phyloP scores from a whole-genome alignment of 2,329 filamentous ascomycete species.

The Pseudogymnoascus sp. region DNA sequence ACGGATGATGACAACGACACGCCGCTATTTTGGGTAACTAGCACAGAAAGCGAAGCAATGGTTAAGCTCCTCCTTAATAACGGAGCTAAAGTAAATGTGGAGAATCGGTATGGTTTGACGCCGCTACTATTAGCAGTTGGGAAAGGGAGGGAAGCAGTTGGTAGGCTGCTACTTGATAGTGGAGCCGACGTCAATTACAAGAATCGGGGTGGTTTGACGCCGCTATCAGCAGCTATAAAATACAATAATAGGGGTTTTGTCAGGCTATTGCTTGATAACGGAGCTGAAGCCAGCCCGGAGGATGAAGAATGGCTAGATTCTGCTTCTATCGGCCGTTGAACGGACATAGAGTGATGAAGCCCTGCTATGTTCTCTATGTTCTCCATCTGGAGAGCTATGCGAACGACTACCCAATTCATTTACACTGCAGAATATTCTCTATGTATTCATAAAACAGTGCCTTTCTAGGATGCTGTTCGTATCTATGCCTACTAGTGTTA shows the following conservation, averaged over 20 bases:
- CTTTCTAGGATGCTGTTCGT: too few relatives aligned
- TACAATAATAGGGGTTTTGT: not conserved
- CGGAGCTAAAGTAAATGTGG: not conserved
- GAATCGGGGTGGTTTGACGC: not conserved
- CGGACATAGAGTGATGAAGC: not conserved
- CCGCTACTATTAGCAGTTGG: not conserved
- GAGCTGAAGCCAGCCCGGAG: not conserved
- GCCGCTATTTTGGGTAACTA: not conserved
- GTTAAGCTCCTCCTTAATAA: not conserved
- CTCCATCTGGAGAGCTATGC: too few relatives aligned
- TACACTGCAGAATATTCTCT: too few relatives aligned
- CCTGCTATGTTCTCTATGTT: not conserved
- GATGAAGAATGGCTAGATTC: not conserved
- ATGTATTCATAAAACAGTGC: too few relatives aligned
- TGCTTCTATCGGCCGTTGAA: not conserved
- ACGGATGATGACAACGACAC: not conserved
- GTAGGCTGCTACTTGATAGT: not conserved
- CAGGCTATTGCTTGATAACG: not conserved
- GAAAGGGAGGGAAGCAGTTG: not conserved
- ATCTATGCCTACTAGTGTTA: too few relatives aligned
- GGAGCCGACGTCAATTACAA: not conserved
- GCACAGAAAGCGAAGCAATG: not conserved
- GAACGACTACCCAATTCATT: too few relatives aligned
- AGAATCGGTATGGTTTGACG: not conserved
- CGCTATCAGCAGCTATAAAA: not conserved